Evolutionary conservation across 1,284 basidiomycete species (phyloP), one percentile per base, ranked within the genome.

Genomic region (Ustilago curta): DNA sequence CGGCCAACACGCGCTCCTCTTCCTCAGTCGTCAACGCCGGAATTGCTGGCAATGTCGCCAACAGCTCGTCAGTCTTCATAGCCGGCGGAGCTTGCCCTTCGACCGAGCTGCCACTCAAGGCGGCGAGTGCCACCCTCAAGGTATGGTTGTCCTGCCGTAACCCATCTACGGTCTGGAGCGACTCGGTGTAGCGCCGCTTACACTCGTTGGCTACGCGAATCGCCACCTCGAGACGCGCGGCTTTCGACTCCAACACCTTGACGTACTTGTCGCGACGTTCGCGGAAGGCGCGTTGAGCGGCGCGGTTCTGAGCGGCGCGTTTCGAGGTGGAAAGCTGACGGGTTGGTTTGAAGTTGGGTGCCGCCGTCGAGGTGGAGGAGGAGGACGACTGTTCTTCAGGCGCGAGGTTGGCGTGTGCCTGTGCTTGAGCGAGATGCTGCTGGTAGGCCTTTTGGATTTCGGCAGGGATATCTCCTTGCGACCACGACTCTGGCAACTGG

Each of bases 261-360:
- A 82, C 77, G 63, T 82, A 80, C 35, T 76, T 74, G 60, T 81
- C 73, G 2, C 80, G 53, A 6, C 81, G 59, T 48, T 82, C 81
- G 16, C 81, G 74, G 43, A 83, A 83, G 0, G 81, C 81, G 8
- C 81, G 75, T 37, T 83, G 81, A 0, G 81, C 81, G 0, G 77
- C 79, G 3, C 81, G 78, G 49, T 83, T 83, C 61, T 81, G 76
- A 0, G 79, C 77, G 6, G 81, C 81, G 6, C 81, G 77, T 44
- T 81, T 81, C 21, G 76, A 72, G 8, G 75, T 79, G 40, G 60
- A 70, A 9, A 83, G 71, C 31, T 76, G 70, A 18, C 79, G 73
- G 0, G 69, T 67, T 14, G 68, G 60, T 52, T 76, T 76, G 44
- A 47, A 42, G 52, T 12, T 55, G 18, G 54, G 9, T 18, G 51